Evolutionary conservation across 2,329 filamentous ascomycete species (phyloP).

Genomic region (Cordyceps pruinosa): DNA sequence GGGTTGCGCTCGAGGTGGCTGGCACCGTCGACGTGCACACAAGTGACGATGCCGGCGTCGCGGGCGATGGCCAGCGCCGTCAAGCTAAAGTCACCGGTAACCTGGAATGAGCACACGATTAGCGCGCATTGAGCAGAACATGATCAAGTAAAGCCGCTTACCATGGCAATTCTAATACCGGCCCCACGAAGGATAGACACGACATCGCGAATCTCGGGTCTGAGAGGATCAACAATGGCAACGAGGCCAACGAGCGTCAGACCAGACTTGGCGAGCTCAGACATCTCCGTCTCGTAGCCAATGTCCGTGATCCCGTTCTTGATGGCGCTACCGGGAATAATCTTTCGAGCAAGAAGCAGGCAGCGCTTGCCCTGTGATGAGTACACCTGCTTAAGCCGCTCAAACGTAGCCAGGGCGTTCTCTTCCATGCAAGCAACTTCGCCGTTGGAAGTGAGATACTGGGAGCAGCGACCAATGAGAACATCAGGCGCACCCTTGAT

Average conservation of each 20-base stretch:
- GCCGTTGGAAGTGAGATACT: slow-evolving; percentile 50
- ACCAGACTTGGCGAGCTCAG: slow-evolving; percentile 45
- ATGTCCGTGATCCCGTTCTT: slow-evolving; percentile 35
- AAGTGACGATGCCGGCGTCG: slow-evolving; percentile 64
- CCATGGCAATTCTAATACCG: slow-evolving; percentile 73
- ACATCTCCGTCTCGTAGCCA: slow-evolving; percentile 47
- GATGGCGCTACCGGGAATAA: slow-evolving; percentile 36
- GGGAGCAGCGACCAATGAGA: slow-evolving; percentile 55
- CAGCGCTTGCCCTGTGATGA: slow-evolving; percentile 62
- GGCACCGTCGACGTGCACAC: slow-evolving; percentile 45
- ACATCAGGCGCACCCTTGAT: slow-evolving; percentile 77
- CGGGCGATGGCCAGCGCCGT: slow-evolving; percentile 67
- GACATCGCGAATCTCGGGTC: slow-evolving; percentile 62
- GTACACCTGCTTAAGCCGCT: slow-evolving; percentile 59
- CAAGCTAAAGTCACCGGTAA: slow-evolving; percentile 71
- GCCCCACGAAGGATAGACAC: slow-evolving; percentile 61
- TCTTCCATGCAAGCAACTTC: slow-evolving; percentile 42
- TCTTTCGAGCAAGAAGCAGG: slow-evolving; percentile 58
- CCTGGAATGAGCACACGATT: slow-evolving; percentile 28
- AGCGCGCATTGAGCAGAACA: background rate
- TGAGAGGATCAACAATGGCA: slow-evolving; percentile 71
- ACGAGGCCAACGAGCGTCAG: slow-evolving; percentile 68
- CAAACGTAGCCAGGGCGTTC: slow-evolving; percentile 39
- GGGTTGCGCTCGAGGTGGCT: slow-evolving; percentile 40
- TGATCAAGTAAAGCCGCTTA: slow-evolving; percentile 21